Evolutionary conservation across 441 rosid genomes (phyloP), one percentile per base, ranked within the genome.

Genomic region (Syzygium malaccense): DNA sequence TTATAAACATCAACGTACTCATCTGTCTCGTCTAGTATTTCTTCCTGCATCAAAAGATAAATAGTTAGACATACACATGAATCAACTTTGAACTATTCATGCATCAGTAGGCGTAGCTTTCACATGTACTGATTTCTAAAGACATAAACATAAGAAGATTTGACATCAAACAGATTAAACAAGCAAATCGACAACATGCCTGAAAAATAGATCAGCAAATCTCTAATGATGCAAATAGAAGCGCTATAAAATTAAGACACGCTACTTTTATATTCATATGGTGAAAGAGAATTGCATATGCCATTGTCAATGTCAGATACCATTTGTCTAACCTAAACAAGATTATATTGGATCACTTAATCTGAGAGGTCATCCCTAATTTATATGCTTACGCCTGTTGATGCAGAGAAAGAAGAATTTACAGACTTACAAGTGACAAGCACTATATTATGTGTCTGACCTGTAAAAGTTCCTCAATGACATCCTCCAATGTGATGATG

Each of bases 401-500:
- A 41, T 75, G 83, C 15, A 75, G 28, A 75, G n/a, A 75, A 12
- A 20, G 83, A 37, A 37, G 5, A 75, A 75, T 12, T 41, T 75
- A 75, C 51, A 12, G 83, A 75, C 51, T 23, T 12, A 13, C 51
- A 75, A 37, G 18, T 12, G n/a, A 75, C n/a, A 3, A 41, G 83
- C n/a, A 37, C 1, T 75, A 37, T 75, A 37, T 17, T 75, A 41
- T 75, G 18, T 75, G 1, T 25, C 51, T 23, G 41, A 96, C 99
- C 94, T 95, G 98, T 54, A 97, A 92, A 19, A 96, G 95, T 92
- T 96, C 99, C 90, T 97, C 99, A 91, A 97, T 95, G 7, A 96
- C 98, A 93, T 97, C 99, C 92, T 97, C 99, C 56, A 96, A 86
- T 23, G 99, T 96, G 87, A 97, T 97, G 86, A 97, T 93, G 55